Conservation (phyloP, 2,329 filamentous ascomycete species). For the Aspergillus bombycis region DNA sequence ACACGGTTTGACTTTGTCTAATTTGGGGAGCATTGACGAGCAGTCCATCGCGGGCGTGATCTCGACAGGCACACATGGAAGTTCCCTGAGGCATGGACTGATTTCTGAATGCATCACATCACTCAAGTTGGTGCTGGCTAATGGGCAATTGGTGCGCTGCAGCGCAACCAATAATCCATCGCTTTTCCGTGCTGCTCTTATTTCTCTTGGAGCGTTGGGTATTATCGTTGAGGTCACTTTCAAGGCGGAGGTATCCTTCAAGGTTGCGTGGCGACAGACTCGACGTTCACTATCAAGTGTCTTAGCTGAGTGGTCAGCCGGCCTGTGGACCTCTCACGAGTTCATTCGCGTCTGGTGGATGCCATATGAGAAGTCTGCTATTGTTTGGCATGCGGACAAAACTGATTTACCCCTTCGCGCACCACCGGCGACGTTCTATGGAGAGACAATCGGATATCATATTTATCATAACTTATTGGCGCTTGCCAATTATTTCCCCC, state of each 20-base stretch:
- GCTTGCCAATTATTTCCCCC: constrained; percentile 74
- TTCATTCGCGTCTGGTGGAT: constrained; percentile 98
- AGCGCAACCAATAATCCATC: constrained; percentile 68
- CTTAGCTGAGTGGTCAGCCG: constrained; percentile 70
- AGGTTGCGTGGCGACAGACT: constrained; percentile 84
- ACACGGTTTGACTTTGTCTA: constrained; percentile 81
- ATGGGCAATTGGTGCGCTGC: constrained; percentile 74
- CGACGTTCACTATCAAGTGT: constrained; percentile 72
- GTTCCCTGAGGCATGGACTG: constrained; percentile 79
- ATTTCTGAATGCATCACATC: constrained; percentile 76
- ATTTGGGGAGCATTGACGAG: constrained; percentile 90
- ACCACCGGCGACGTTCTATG: constrained; percentile 75
- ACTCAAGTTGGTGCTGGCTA: constrained; percentile 79
- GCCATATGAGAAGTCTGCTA: constrained; percentile 83
- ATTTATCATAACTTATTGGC: constrained; percentile 91
- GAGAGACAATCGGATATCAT: constrained; percentile 78
- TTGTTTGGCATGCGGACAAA: constrained; percentile 87
- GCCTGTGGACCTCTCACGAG: constrained; percentile 81
- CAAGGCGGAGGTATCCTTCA: constrained; percentile 76
- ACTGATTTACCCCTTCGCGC: constrained; percentile 64
- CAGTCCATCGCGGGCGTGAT: constrained; percentile 94
- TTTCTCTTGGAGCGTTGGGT: constrained; percentile 86
- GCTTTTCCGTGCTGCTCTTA: constrained; percentile 83
- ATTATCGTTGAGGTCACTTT: constrained; percentile 90
- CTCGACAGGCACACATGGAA: constrained; percentile 90